Conservation (phyloP, 2,329 filamentous ascomycete genomes). For the Geosmithia flava region DNA sequence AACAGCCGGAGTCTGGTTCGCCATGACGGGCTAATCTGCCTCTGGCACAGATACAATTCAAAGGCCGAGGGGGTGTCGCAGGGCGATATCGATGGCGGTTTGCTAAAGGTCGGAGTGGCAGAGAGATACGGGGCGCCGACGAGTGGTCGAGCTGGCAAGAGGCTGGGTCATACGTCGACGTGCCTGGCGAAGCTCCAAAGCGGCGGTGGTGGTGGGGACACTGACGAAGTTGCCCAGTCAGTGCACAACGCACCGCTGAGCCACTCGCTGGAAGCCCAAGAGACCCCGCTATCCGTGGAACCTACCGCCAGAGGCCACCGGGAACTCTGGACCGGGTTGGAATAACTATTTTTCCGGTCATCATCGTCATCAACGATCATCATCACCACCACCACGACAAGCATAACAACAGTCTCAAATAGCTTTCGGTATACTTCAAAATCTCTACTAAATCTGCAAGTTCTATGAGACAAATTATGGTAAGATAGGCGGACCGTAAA, state of each 20-base stretch:
- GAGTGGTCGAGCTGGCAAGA: neutral
- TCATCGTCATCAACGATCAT: neutral
- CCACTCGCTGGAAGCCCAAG: neutral
- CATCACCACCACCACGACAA: neutral
- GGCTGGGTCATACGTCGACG: constrained; percentile 3
- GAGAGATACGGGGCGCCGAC: neutral
- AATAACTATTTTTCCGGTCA: neutral
- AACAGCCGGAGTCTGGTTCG: constrained; percentile 98
- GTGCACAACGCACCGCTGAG: neutral
- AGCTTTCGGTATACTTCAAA: too few species aligned
- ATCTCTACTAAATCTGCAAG: too few species aligned
- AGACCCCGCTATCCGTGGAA: neutral
- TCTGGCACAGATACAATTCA: neutral
- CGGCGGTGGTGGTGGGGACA: neutral
- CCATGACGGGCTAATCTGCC: constrained; percentile 45
- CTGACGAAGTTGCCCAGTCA: neutral
- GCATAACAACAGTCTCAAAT: too few species aligned
- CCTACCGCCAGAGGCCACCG: neutral
- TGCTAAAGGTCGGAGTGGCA: neutral
- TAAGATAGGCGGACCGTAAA: too few species aligned
- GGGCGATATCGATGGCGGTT: neutral
- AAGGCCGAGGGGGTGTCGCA: neutral
- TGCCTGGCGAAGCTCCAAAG: constrained; percentile 3
- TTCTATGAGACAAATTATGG: too few species aligned
- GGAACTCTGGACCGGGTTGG: neutral